phyloP scores from a whole-genome alignment of 192 early-diverging fungal genomes.

The Backusella parvicylindrica region DNA sequence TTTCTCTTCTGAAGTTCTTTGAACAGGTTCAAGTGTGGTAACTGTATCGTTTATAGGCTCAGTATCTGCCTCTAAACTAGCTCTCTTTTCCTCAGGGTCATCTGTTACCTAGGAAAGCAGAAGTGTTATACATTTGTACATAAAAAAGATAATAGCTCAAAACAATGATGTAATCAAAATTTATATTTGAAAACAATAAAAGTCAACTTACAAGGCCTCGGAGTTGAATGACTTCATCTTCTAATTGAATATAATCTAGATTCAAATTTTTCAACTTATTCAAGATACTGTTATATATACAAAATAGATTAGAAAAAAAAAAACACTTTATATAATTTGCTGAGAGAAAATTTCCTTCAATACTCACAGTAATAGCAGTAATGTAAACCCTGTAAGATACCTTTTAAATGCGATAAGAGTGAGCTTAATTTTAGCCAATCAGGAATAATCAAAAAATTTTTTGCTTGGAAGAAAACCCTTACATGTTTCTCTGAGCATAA shows the following conservation, averaged over 20 bases:
- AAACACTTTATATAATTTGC: not conserved
- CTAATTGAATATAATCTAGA: slow-evolving; percentile 39
- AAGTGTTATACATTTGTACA: not conserved
- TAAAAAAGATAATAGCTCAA: not conserved
- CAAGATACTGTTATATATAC: slow-evolving; percentile 40
- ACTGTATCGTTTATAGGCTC: not conserved
- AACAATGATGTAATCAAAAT: not conserved
- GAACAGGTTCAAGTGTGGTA: slow-evolving; percentile 3
- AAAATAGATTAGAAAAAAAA: not conserved
- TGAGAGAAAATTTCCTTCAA: not conserved
- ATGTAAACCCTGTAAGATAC: slow-evolving; percentile 55
- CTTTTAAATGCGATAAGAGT: slow-evolving; percentile 21
- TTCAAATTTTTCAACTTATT: slow-evolving; percentile 47
- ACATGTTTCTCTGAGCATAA: slow-evolving; percentile 58
- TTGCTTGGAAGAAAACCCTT: slow-evolving; percentile 5
- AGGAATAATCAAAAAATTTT: not conserved
- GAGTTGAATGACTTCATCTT: slow-evolving; percentile 32
- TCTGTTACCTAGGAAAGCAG: not conserved
- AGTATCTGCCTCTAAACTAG: not conserved
- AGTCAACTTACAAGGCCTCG: slow-evolving; percentile 9
- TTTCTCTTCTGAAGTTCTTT: not conserved
- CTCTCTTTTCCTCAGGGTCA: not conserved
- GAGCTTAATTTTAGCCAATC: not conserved
- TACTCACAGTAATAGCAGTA: slow-evolving; percentile 49
- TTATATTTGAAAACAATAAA: not conserved